Evolutionary conservation across 169 alveolate species (phyloP).

Genomic region (Plasmodium billcollinsi): DNA sequence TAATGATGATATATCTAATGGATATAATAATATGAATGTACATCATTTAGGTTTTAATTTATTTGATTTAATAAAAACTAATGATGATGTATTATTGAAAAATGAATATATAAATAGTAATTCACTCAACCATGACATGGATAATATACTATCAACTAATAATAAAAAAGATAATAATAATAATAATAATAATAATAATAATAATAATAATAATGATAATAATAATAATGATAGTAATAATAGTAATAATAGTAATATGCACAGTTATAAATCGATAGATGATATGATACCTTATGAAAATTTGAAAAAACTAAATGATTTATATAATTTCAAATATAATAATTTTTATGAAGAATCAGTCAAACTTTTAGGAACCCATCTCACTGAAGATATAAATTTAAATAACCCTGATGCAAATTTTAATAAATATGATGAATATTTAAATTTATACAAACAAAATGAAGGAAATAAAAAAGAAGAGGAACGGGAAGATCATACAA

Average conservation of each 20-base stretch:
- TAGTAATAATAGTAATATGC: neutral
- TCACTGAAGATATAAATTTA: too few relatives aligned
- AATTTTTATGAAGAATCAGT: neutral
- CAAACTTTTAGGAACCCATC: slow-evolving; percentile 2
- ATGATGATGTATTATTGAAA: slow-evolving; percentile 36
- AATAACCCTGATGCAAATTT: too few relatives aligned
- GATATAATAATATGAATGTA: slow-evolving; percentile 50
- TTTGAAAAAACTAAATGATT: neutral
- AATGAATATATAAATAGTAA: neutral
- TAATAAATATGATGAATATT: too few relatives aligned
- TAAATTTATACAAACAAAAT: too few relatives aligned
- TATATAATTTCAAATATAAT: neutral
- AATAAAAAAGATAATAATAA: neutral
- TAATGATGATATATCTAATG: neutral
- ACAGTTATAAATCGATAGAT: neutral
- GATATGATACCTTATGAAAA: neutral
- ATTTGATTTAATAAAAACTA: slow-evolving; percentile 56
- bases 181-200: neutral
- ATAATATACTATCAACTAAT: neutral
- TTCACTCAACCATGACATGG: neutral
- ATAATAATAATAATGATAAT: neutral
- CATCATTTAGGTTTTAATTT: slow-evolving; percentile 70
- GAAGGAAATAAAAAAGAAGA: too few relatives aligned
- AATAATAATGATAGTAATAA: neutral
- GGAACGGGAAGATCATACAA: too few relatives aligned